Conservation (phyloP, 371 early-diverging fungal genomes). For the Mortierella sp. region DNA sequence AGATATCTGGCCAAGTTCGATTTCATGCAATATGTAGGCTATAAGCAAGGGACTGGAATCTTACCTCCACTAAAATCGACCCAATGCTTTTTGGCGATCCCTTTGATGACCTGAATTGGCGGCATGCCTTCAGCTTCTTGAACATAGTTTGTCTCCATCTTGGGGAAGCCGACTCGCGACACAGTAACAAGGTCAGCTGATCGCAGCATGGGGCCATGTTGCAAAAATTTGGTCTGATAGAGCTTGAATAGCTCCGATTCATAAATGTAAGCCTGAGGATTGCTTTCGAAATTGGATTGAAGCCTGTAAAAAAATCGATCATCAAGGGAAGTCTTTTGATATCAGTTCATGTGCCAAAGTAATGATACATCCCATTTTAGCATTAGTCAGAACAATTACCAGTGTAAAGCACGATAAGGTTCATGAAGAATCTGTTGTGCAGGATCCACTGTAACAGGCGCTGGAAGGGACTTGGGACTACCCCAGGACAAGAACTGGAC, state of each 20-base stretch:
- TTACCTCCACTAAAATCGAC: conserved; percentile 54
- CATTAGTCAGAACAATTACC: conserved; percentile 16
- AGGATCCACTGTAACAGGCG: conserved; percentile 42
- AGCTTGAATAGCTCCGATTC: conserved; percentile 51
- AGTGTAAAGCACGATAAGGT: conserved; percentile 50
- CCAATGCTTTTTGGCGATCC: conserved; percentile 54
- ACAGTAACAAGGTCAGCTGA: conserved; percentile 53
- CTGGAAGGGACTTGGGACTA: conserved; percentile 39
- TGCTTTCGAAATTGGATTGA: conserved; percentile 56
- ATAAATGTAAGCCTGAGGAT: conserved; percentile 43
- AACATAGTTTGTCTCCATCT: conserved; percentile 47
- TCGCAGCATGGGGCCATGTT: conserved; percentile 48
- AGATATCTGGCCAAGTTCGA: neutral
- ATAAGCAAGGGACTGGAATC: neutral
- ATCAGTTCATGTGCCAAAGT: no score
- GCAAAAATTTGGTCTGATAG: conserved; percentile 44
- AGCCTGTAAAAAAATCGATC: conserved; percentile 26
- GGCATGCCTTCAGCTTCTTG: conserved; percentile 30
- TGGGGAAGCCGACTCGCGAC: conserved; percentile 51
- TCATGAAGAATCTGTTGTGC: conserved; percentile 54
- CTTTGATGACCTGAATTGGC: conserved; percentile 48
- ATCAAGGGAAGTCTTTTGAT: neutral
- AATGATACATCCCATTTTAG: neutral
- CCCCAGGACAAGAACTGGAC: conserved; percentile 67
- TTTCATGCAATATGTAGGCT: neutral